A percentile compares a stretch with the other conserved stretches of the same genome.
These are phyloP conservation scores for Clonostachys rosea DNA, from an alignment of 2,329 filamentous ascomycete genomes.

Conservation along the genomic window DNA sequence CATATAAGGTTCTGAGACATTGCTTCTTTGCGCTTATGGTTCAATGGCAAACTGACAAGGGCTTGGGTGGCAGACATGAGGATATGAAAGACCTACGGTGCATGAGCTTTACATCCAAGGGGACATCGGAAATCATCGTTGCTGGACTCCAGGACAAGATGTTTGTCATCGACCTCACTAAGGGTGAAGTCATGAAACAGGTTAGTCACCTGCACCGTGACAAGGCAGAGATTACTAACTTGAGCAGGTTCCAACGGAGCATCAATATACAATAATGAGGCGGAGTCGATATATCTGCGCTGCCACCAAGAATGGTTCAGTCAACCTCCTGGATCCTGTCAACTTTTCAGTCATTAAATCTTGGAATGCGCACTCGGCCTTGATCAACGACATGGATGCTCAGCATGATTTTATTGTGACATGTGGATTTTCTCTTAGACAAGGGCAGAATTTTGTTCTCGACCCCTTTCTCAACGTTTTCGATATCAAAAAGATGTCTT, in stretches of 20 bases:
- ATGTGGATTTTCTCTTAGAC: slow-evolving; percentile 85
- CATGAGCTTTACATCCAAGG: slow-evolving; percentile 92
- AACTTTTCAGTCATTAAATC: slow-evolving; percentile 75
- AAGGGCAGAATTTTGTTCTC: slow-evolving; percentile 68
- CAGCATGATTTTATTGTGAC: slow-evolving; percentile 94
- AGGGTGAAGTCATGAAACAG: slow-evolving; percentile 68
- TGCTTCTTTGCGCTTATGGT: background rate
- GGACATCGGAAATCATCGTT: slow-evolving; percentile 76
- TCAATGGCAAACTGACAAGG: background rate
- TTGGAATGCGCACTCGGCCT: slow-evolving; percentile 86
- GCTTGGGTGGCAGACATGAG: slow-evolving; percentile 42
- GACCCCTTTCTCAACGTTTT: slow-evolving; percentile 95
- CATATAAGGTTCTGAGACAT: slow-evolving; percentile 62
- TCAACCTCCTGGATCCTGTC: slow-evolving; percentile 80
- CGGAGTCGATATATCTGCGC: slow-evolving; percentile 87
- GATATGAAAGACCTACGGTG: slow-evolving; percentile 86
- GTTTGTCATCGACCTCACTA: slow-evolving; percentile 69
- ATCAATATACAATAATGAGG: slow-evolving; percentile 89
- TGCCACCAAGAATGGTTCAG: slow-evolving; percentile 74
- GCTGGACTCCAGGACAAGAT: slow-evolving; percentile 84
- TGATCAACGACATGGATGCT: slow-evolving; percentile 95
- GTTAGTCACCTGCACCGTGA: slow-evolving; percentile 20
- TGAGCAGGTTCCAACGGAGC: slow-evolving; percentile 59
- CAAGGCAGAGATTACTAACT: background rate
- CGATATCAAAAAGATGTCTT: slow-evolving; percentile 84